Percentiles rank a stretch among this genome's conserved stretches.
Evolutionary conservation across 352 stramenopile species (phyloP).

Genomic region (Blastocystis sp.): DNA sequence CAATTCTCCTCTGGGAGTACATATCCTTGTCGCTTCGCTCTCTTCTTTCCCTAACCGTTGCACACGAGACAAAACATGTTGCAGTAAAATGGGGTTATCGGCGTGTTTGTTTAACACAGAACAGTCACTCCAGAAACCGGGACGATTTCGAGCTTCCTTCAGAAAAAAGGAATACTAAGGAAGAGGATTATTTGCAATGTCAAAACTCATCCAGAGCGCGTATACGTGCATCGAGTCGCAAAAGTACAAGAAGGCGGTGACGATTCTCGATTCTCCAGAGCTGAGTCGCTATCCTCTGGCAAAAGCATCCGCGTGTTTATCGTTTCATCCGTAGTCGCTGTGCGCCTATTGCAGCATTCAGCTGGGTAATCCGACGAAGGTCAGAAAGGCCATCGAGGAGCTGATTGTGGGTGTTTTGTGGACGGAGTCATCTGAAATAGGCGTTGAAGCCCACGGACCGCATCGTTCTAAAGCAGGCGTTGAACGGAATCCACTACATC

Average conservation of each 20-base stretch:
- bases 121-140: background rate
- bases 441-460: constrained; percentile 13
- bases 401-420: background rate
- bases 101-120: constrained; percentile 37
- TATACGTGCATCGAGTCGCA: constrained; percentile 33
- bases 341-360: constrained; percentile 16
- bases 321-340: constrained; percentile 18
- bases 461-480: constrained; percentile 20
- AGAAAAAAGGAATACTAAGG: constrained; percentile 10
- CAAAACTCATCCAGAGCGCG: constrained; percentile 60
- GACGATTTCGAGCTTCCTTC: background rate
- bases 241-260: constrained; percentile 58
- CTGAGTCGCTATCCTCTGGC: constrained; percentile 30
- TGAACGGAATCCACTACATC: constrained; percentile 31
- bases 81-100: background rate
- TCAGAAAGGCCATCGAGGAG: constrained; percentile 1
- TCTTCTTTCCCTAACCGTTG: background rate
- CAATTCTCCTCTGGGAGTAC: constrained; percentile 83
- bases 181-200: background rate
- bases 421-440: background rate
- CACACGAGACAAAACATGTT: constrained; percentile 38
- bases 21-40: constrained; percentile 70
- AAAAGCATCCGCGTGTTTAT: background rate
- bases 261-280: constrained; percentile 42
- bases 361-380: constrained; percentile 30